phyloP scores from a whole-genome alignment of 2,329 filamentous ascomycete genomes.

The Diaporthe caulivora region DNA sequence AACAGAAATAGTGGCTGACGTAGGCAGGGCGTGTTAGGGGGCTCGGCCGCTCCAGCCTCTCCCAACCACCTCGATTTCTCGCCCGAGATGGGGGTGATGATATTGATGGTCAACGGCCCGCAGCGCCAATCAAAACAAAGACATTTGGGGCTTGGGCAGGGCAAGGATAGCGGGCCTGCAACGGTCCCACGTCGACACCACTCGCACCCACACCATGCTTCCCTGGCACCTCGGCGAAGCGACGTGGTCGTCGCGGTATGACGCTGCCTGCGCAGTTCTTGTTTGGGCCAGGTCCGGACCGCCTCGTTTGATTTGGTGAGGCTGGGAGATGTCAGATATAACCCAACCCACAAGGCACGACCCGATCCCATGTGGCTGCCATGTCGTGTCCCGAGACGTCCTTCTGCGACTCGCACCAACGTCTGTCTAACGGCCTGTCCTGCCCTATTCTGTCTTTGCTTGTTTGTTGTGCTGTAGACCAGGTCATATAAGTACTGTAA shows the following conservation, averaged over 20 bases:
- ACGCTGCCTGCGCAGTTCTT: constrained; percentile 12
- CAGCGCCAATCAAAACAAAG: constrained; percentile 33
- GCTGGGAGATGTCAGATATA: constrained; percentile 28
- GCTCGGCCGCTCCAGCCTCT: not conserved
- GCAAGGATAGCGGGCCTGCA: constrained; percentile 17
- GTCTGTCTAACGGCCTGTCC: not conserved
- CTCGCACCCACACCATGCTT: constrained; percentile 13
- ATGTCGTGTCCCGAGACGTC: constrained; percentile 29
- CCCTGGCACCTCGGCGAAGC: constrained; percentile 7
- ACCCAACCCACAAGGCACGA: constrained; percentile 21
- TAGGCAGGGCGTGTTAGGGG: not conserved
- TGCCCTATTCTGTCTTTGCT: not conserved
- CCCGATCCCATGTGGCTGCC: constrained; percentile 18
- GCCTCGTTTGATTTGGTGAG: constrained; percentile 31
- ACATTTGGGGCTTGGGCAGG: not conserved
- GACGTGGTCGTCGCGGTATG: constrained; percentile 25
- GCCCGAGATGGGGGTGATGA: constrained; percentile 9
- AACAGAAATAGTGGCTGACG: not conserved
- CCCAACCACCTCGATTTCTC: constrained; percentile 32
- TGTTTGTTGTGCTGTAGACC: not conserved
- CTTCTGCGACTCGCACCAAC: constrained; percentile 2
- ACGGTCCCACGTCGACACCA: constrained; percentile 15
- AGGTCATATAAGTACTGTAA: not conserved
- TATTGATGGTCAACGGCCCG: constrained; percentile 16
- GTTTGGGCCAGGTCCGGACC: constrained; percentile 14